Evolutionary conservation across 306 rosid genomes (phyloP), one percentile per base, ranked within the genome.

Genomic region (Alnus rubra): DNA sequence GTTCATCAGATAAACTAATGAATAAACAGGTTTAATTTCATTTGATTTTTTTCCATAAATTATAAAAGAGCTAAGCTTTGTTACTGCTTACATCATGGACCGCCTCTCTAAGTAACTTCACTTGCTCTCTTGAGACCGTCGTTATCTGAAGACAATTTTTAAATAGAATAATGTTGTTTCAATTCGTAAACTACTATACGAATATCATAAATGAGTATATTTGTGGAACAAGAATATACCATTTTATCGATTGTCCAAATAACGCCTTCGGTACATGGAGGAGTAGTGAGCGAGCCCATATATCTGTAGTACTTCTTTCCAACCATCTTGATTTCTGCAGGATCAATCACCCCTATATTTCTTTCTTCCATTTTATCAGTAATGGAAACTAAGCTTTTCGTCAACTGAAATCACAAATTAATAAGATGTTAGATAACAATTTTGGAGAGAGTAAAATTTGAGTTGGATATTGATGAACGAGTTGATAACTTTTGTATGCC

Each of bases 211-310:
- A 42, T 0, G 7, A 42, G 45, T 5, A 42, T 0, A 5, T 42
- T 4, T 42, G 15, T 64, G 35, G 15, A 6, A 37, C 14, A 35
- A 39, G 2, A 16, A 69, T 16, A 42, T 78, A 92, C 96, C 90
- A 85, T 87, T 73, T 77, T 89, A 63, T 83, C 84, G 2, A 92
- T 82, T 52, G 89, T 81, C 97, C 98, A 92, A 84, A 87, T 79
- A 77, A 94, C 96, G 16, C 89, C 94, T 86, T 89, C 91, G 30
- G 86, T 88, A 60, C 97, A 90, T 62, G 97, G 97, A 82, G 96
- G 97, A 69, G 78, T 79, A 7, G 96, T 93, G 82, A 89, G 89
- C 10, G 97, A 93, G 0, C 98, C 98, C 51, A 84, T 52, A 71
- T 94, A 94, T 80, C 84, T 89, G 64, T 84, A 92, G 58, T 86